Conservation (phyloP, 2,329 filamentous ascomycete species). For the Gremmenia infestans region DNA sequence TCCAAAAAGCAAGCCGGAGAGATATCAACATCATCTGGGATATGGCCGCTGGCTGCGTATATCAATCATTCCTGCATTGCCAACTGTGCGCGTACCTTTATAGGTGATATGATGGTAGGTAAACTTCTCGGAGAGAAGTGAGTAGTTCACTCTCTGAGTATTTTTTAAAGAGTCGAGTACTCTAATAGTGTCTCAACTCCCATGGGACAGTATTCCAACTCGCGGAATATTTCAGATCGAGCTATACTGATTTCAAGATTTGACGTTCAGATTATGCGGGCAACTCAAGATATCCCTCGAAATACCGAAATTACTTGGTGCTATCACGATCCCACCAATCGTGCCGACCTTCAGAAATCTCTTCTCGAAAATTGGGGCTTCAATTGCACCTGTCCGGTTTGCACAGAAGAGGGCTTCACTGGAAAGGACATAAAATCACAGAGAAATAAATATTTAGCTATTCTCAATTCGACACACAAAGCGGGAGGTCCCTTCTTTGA, state of each 20-base stretch:
- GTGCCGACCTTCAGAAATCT: slow-evolving; percentile 29
- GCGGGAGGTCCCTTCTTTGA: background rate
- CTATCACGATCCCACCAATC: slow-evolving; percentile 31
- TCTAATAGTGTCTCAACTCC: no score
- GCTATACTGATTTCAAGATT: no score
- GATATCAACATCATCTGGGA: slow-evolving; percentile 32
- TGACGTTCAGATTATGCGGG: slow-evolving; percentile 38
- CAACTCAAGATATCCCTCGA: slow-evolving; percentile 37
- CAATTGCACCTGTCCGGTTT: slow-evolving; percentile 37
- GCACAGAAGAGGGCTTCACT: slow-evolving; percentile 20
- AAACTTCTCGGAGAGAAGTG: no score
- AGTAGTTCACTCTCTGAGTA: no score
- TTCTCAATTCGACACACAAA: background rate
- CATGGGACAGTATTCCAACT: no score
- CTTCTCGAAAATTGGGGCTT: slow-evolving; percentile 37
- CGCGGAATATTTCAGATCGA: no score
- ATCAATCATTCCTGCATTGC: slow-evolving; percentile 49
- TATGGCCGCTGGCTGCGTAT: slow-evolving; percentile 45
- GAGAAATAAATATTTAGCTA: background rate
- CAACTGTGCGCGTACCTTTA: slow-evolving; percentile 45
- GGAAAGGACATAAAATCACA: background rate
- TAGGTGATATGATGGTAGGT: slow-evolving; percentile 44
- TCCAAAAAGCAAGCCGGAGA: background rate
- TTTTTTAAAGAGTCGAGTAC: no score
- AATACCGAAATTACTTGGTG: slow-evolving; percentile 42